phyloP scores from a whole-genome alignment of 345 rosid species.

The Eucalyptus sp. region DNA sequence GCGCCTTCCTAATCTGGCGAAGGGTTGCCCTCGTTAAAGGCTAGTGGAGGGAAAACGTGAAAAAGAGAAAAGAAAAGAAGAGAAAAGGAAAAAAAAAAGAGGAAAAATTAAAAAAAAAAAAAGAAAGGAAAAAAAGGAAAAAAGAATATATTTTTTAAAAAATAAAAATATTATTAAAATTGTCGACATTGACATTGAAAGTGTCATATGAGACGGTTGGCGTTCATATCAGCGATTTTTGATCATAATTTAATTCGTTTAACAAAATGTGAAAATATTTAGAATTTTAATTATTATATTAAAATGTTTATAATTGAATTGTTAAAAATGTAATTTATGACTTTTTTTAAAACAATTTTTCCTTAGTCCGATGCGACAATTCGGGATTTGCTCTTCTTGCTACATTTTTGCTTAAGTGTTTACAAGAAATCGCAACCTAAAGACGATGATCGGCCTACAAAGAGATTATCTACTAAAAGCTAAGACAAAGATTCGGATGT shows the following conservation, averaged over 20 bases:
- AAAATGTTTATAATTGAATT: neutral
- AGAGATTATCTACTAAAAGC: neutral
- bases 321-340: no score
- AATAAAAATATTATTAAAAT: no score
- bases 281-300: no score
- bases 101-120: no score
- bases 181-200: neutral
- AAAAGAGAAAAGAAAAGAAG: no score
- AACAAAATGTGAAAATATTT: no score
- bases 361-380: neutral
- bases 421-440: neutral
- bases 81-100: no score
- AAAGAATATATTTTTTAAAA: no score
- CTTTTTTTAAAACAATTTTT: no score
- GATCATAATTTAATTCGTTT: fast-evolving
- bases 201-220: fast-evolving
- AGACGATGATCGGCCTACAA: neutral
- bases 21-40: no score
- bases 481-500: neutral
- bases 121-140: fast-evolving
- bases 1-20: no score
- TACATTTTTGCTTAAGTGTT: neutral
- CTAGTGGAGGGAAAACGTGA: fast-evolving
- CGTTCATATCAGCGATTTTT: fast-evolving
- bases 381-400: neutral